Percentiles rank a stretch among this genome's conserved stretches.
phyloP scores from a whole-genome alignment of 2,329 filamentous ascomycete species.

The Orbilia oligospora region DNA sequence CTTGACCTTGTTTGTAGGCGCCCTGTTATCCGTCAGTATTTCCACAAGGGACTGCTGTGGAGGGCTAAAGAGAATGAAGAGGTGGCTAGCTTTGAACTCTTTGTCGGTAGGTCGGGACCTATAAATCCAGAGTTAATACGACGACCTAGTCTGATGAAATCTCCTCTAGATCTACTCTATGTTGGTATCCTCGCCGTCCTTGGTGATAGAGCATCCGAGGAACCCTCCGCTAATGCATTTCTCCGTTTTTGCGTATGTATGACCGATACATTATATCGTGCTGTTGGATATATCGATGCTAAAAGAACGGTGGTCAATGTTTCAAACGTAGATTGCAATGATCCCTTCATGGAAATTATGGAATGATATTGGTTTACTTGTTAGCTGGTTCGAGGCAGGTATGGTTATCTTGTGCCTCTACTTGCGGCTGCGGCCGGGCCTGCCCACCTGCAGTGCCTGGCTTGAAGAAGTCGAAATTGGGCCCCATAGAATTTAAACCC shows the following conservation, averaged over 20 bases:
- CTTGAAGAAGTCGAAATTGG: too few relatives aligned
- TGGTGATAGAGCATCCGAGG: conserved; percentile 74
- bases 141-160: neutral
- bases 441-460: too few relatives aligned
- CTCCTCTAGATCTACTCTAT: conserved; percentile 56
- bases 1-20: conserved; percentile 70
- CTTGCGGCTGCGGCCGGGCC: too few relatives aligned
- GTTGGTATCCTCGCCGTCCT: conserved; percentile 77
- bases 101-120: conserved; percentile 73
- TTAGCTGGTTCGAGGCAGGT: conserved; percentile 74
- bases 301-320: neutral
- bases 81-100: conserved; percentile 76
- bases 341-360: conserved; percentile 77
- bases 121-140: neutral
- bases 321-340: conserved; percentile 70
- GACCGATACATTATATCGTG: neutral
- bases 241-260: conserved; percentile 70
- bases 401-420: neutral
- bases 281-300: neutral
- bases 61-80: conserved; percentile 73
- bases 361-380: conserved; percentile 73
- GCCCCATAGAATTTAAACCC: neutral
- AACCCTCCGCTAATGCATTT: conserved; percentile 72
- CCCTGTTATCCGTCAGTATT: conserved; percentile 76
- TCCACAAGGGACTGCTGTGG: conserved; percentile 77